Base-by-base conservation (phyloP, 2,329 filamentous ascomycete species). In the Byssochlamys sp. region DNA sequence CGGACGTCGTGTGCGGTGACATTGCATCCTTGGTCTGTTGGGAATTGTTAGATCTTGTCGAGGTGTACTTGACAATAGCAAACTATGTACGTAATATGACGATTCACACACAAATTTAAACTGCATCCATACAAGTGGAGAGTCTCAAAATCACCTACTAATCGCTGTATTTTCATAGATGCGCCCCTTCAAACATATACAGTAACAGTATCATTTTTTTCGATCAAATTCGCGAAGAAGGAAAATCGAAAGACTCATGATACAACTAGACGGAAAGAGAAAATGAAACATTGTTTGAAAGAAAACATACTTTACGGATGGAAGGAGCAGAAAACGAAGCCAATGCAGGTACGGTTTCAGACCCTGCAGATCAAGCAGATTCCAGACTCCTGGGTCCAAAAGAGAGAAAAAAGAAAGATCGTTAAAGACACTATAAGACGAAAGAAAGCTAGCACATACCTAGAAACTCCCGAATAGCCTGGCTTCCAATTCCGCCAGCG, bases 1-100 rank as follows among this genome's bases (percentile, higher is more conserved):
- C 68, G 71, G 12, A 77, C 69, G 60, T 82, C 80, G 64, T 78
- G 80, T 11, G 78, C 79, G 45, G 80, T 79, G 27, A 83, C 80
- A 65, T 76, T 79, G 68, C 80, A 82, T 54, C 80, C 80, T 63
- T 79, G 76, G 26, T 72, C 80, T 81, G 62, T 58, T 51, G 60
- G 35, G 61, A 35, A 12, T 4, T 26, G 10, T 52, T 28, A 7
- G 35, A 25, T 58, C 19, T 25, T 29, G 11, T 31, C 2, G 52
- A 54, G 4, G 25, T 25, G 27, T 45, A 7, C 14, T n/a, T 4
- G 19, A n/a, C n/a, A 14, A 45, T 19, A 45, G 4, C 7, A 45
- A 5, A 2, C 39, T 5, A 45, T 19, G 14, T 6, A 45, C 9
- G 3, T 6, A n/a, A 45, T 19, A 10, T 10, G n/a, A 45, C n/a